phyloP scores from a whole-genome alignment of 2,329 filamentous ascomycete genomes.

The Calonectria hongkongensis region DNA sequence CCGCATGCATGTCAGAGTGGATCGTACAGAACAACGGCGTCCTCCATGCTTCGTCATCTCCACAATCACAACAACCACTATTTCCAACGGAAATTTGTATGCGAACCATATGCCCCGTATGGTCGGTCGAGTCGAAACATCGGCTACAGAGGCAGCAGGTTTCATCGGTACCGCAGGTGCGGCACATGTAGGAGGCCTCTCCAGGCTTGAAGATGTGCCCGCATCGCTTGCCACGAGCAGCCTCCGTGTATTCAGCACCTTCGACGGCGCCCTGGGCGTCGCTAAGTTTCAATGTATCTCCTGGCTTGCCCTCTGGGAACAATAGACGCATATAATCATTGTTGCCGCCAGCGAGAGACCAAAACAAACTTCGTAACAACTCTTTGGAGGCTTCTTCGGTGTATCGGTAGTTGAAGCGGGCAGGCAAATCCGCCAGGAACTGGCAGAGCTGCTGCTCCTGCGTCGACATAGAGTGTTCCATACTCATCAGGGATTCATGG shows the following conservation, averaged over 20 bases:
- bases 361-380: conserved; percentile 88
- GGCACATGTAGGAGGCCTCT: conserved; percentile 95
- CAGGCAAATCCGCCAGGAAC: conserved; percentile 86
- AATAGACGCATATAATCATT: conserved; percentile 85
- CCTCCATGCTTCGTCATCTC: conserved; percentile 95
- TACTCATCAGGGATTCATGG: conserved; percentile 60
- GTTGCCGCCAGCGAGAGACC: conserved; percentile 86
- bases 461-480: conserved; percentile 75
- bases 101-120: conserved; percentile 93
- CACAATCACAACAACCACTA: conserved; percentile 97
- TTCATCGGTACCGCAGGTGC: conserved; percentile 94
- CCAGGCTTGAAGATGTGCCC: conserved; percentile 98
- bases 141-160: conserved; percentile 95
- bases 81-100: conserved; percentile 93
- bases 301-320: conserved; percentile 85
- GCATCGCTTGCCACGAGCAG: conserved; percentile 93
- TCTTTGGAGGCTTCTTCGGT: conserved; percentile 80
- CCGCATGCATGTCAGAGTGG: conserved; percentile 79
- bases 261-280: conserved; percentile 94
- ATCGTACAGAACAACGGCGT: conserved; percentile 93
- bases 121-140: conserved; percentile 96
- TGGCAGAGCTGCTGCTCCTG: conserved; percentile 90
- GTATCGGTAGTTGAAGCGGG: conserved; percentile 84
- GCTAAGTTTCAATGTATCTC: conserved; percentile 83
- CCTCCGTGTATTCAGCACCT: conserved; percentile 94